phyloP scores from a whole-genome alignment of 352 stramenopile species.

The Globisporangium irregulare region DNA sequence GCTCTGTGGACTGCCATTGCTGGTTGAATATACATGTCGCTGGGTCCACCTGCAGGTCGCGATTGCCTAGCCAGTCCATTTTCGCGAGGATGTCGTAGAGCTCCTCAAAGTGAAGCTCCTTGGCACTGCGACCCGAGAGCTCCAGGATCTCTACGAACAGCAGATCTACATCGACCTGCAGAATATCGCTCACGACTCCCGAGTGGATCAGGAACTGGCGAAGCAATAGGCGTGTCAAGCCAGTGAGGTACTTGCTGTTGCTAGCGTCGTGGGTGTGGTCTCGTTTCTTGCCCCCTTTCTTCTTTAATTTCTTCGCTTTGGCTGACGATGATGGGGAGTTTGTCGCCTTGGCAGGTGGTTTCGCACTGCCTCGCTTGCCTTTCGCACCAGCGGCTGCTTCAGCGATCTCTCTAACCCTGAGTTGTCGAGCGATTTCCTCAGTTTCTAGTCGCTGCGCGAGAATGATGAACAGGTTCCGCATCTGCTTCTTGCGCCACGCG shows the following conservation, averaged over 20 bases:
- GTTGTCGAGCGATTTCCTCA: slow-evolving; percentile 12
- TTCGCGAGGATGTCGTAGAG: slow-evolving; percentile 30
- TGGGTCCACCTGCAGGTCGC: slow-evolving; percentile 26
- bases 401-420: slow-evolving; percentile 18
- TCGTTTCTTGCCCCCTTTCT: slow-evolving; percentile 26
- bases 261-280: slow-evolving; percentile 4
- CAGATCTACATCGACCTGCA: slow-evolving; percentile 40
- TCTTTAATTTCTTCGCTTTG: slow-evolving; percentile 22
- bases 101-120: slow-evolving; percentile 36
- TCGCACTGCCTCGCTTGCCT: background rate
- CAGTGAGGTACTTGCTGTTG: slow-evolving; percentile 36
- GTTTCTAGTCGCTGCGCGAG: slow-evolving; percentile 31
- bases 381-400: background rate
- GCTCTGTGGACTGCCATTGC: slow-evolving; percentile 10
- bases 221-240: slow-evolving; percentile 35
- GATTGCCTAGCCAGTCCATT: slow-evolving; percentile 31
- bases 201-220: slow-evolving; percentile 36
- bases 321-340: background rate
- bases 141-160: slow-evolving; percentile 34
- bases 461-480: slow-evolving; percentile 41
- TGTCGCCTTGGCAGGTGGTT: background rate
- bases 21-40: slow-evolving; percentile 13
- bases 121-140: slow-evolving; percentile 17
- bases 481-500: slow-evolving; percentile 41
- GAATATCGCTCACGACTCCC: slow-evolving; percentile 29